phyloP scores from a whole-genome alignment of 1,284 basidiomycete genomes.

The Marasmius fiardii region DNA sequence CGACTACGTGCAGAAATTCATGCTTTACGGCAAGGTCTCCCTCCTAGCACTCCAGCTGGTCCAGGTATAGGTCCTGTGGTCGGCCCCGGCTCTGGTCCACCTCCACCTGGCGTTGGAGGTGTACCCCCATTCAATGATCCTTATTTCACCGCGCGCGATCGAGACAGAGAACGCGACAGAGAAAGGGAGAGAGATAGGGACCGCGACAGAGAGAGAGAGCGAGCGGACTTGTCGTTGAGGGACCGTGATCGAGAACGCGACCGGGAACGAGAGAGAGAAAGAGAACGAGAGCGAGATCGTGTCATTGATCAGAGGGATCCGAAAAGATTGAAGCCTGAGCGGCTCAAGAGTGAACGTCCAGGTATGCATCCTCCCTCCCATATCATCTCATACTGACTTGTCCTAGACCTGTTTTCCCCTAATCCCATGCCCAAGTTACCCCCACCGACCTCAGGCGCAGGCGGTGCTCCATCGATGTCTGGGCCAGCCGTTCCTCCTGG shows the following conservation, averaged over 20 bases:
- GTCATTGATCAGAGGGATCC: slow-evolving; percentile 23
- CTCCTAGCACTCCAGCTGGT: slow-evolving; percentile 14
- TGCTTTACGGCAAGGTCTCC: slow-evolving; percentile 29
- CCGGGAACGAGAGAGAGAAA: slow-evolving; percentile 18
- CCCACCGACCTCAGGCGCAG: slow-evolving; percentile 13
- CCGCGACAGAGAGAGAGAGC: slow-evolving; percentile 23
- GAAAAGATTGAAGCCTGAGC: slow-evolving; percentile 34
- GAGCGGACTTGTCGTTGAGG: slow-evolving; percentile 18
- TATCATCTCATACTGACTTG: slow-evolving; percentile 1
- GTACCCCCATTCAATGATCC: slow-evolving; percentile 33
- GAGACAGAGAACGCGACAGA: slow-evolving; percentile 27
- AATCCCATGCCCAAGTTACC: slow-evolving; percentile 17
- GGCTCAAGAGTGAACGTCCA: slow-evolving; percentile 36
- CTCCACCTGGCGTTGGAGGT: slow-evolving; percentile 23
- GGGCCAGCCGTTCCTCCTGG: slow-evolving; percentile 24
- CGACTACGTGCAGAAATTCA: slow-evolving; percentile 67
- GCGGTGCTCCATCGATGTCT: slow-evolving; percentile 20
- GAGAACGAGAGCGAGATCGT: slow-evolving; percentile 19
- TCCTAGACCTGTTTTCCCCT: slow-evolving; percentile 16
- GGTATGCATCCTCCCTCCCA: slow-evolving; percentile 26
- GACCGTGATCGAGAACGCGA: slow-evolving; percentile 20
- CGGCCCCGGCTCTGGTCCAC: slow-evolving; percentile 24
- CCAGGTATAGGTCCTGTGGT: slow-evolving; percentile 25
- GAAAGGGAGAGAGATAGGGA: slow-evolving; percentile 33
- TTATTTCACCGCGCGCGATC: slow-evolving; percentile 31